Conservation (phyloP, 345 rosid genomes). For the thale cress (Arabidopsis thaliana) region DNA sequence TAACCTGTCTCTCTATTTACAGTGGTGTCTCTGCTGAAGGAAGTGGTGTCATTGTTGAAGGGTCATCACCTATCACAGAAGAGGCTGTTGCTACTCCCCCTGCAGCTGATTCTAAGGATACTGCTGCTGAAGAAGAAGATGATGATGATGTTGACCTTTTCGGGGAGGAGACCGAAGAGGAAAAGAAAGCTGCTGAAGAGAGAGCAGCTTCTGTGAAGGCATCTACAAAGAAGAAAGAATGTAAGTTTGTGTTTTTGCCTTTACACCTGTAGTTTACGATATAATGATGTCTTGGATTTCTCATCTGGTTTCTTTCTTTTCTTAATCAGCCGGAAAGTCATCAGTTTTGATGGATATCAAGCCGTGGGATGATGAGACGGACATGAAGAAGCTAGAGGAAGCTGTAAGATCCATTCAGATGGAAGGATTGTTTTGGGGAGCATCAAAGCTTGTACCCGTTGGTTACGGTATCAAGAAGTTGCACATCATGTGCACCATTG, state of each 20-base stretch:
- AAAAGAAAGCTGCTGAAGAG: slow-evolving; percentile 84
- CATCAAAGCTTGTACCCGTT: slow-evolving; percentile 78
- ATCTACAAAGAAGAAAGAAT: slow-evolving; percentile 73
- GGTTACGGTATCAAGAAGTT: slow-evolving; percentile 91
- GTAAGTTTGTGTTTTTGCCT: slow-evolving; percentile 16
- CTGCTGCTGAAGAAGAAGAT: slow-evolving; percentile 59
- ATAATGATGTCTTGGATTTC: neutral
- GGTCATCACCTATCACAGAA: slow-evolving; percentile 52
- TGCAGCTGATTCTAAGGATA: slow-evolving; percentile 66
- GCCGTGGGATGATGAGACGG: slow-evolving; percentile 94
- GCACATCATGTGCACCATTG: slow-evolving; percentile 79
- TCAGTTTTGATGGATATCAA: slow-evolving; percentile 75
- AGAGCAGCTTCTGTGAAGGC: slow-evolving; percentile 73
- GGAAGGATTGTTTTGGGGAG: slow-evolving; percentile 86
- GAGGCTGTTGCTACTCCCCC: slow-evolving; percentile 85
- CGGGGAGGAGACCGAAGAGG: slow-evolving; percentile 92
- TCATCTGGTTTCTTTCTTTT: neutral
- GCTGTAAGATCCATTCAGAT: slow-evolving; percentile 65
- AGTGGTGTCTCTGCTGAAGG: slow-evolving; percentile 86
- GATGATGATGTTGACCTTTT: slow-evolving; percentile 84
- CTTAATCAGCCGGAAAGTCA: slow-evolving; percentile 70
- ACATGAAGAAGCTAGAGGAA: slow-evolving; percentile 88
- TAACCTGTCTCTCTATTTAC: neutral
- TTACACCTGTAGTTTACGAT: neutral
- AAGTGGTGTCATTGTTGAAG: slow-evolving; percentile 72